These are phyloP conservation scores for Simmondsia chinensis DNA, from an alignment of 148 eudicot genomes.

Conservation along the genomic window DNA sequence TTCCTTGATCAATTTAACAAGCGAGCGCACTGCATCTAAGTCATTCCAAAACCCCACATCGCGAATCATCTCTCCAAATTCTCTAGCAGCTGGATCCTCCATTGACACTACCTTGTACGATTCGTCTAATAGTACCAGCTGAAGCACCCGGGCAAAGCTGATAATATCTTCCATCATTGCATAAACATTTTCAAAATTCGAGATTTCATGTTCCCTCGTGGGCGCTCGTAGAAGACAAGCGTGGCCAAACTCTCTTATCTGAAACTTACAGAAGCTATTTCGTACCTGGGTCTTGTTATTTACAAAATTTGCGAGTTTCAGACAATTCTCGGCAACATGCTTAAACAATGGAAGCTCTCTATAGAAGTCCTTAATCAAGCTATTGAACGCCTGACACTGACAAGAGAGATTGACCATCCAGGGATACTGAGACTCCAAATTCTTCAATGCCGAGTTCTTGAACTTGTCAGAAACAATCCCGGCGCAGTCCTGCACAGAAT, in stretches of 20 bases:
- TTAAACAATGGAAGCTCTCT: conserved; percentile 71
- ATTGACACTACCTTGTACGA: conserved; percentile 52
- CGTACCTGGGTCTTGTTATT: conserved; percentile 54
- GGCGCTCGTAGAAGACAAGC: conserved; percentile 43
- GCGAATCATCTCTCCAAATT: conserved; percentile 70
- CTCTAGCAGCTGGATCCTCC: conserved; percentile 69
- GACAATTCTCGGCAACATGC: conserved; percentile 59
- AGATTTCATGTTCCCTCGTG: conserved; percentile 16
- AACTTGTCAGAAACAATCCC: conserved; percentile 87
- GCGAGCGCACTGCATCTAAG: conserved; percentile 62
- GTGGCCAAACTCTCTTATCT: conserved; percentile 57
- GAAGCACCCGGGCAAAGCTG: conserved; percentile 64
- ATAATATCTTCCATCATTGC: conserved; percentile 62
- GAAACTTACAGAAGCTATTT: conserved; percentile 54
- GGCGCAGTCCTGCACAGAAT: conserved; percentile 55
- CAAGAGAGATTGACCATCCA: conserved; percentile 93
- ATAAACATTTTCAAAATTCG: conserved; percentile 36
- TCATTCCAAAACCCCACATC: conserved; percentile 87
- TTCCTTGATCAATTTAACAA: conserved; percentile 55
- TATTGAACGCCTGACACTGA: conserved; percentile 62
- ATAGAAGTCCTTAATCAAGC: conserved; percentile 73
- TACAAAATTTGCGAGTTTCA: conserved; percentile 56
- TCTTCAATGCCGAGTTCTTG: conserved; percentile 59
- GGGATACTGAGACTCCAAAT: conserved; percentile 65
- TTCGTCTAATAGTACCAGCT: conserved; percentile 54